phyloP scores from a whole-genome alignment of 768 basidiomycete genomes.

The Termitomyces sp. region DNA sequence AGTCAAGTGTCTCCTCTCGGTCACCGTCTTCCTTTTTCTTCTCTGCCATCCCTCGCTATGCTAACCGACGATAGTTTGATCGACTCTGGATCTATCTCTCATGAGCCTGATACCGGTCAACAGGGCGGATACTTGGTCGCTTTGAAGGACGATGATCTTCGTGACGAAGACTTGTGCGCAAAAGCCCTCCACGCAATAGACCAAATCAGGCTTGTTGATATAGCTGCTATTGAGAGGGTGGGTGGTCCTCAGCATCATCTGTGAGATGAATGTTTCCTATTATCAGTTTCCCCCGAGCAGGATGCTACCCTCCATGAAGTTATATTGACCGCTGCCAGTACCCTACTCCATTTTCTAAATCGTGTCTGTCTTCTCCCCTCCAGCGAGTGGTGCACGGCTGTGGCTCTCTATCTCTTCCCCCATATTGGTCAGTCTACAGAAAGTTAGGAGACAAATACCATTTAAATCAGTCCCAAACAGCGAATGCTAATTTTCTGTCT shows the following conservation, averaged over 20 bases:
- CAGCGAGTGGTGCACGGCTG: not conserved
- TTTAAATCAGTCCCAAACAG: constrained; percentile 20
- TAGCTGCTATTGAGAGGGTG: constrained; percentile 15
- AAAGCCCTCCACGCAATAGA: constrained; percentile 14
- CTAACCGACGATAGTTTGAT: constrained; percentile 42
- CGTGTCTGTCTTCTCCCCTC: constrained; percentile 7
- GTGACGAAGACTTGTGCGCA: constrained; percentile 8
- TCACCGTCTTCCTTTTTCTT: not conserved
- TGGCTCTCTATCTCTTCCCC: constrained; percentile 14
- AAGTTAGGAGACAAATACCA: constrained; percentile 12
- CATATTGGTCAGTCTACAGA: constrained; percentile 24
- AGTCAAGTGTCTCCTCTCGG: not conserved
- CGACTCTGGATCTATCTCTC: constrained; percentile 48
- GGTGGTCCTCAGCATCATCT: not conserved
- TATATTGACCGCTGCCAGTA: constrained; percentile 22
- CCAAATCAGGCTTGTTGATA: constrained; percentile 13
- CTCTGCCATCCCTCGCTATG: constrained; percentile 13
- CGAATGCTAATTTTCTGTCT: constrained; percentile 27
- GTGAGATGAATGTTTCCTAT: not conserved
- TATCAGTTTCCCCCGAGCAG: constrained; percentile 2
- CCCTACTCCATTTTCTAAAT: constrained; percentile 21
- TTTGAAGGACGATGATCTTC: not conserved
- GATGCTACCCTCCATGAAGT: constrained; percentile 15
- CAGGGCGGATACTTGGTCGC: not conserved
- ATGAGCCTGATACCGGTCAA: not conserved